phyloP scores from a whole-genome alignment of 2,329 filamentous ascomycete genomes.

The Venturia asperata region DNA sequence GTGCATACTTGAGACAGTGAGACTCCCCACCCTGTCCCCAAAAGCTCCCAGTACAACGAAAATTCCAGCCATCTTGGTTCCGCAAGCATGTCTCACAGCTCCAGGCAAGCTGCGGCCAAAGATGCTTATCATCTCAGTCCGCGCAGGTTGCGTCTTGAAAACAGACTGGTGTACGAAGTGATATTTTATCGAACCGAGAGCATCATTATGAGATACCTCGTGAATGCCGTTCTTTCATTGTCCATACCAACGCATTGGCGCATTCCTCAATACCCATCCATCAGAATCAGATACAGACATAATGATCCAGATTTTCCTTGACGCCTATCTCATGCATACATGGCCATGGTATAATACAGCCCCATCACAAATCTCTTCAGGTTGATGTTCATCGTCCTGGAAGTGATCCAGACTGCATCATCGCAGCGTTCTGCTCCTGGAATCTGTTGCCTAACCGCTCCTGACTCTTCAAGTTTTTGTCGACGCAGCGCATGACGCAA shows the following conservation, averaged over 20 bases:
- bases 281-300: neutral
- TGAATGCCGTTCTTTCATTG: neutral
- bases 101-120: neutral
- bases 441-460: conserved; percentile 89
- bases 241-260: neutral
- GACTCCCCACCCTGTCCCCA: neutral
- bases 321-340: conserved; percentile 4
- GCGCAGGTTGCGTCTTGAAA: neutral
- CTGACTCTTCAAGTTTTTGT: conserved; percentile 90
- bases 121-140: neutral
- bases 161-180: too few species aligned
- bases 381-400: conserved; percentile 35
- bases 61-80: neutral
- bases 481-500: conserved; percentile 89
- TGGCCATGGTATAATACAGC: neutral
- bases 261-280: neutral
- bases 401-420: conserved; percentile 54
- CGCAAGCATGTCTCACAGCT: neutral
- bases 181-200: neutral
- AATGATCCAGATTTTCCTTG: conserved; percentile 5
- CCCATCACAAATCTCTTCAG: neutral
- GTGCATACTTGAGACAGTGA: neutral
- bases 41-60: neutral
- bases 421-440: conserved; percentile 63
- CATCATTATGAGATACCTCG: neutral